Evolutionary conservation across 805 yeast genomes (phyloP), one percentile per base, ranked within the genome.

Genomic region (Saturnispora serradocipensis): DNA sequence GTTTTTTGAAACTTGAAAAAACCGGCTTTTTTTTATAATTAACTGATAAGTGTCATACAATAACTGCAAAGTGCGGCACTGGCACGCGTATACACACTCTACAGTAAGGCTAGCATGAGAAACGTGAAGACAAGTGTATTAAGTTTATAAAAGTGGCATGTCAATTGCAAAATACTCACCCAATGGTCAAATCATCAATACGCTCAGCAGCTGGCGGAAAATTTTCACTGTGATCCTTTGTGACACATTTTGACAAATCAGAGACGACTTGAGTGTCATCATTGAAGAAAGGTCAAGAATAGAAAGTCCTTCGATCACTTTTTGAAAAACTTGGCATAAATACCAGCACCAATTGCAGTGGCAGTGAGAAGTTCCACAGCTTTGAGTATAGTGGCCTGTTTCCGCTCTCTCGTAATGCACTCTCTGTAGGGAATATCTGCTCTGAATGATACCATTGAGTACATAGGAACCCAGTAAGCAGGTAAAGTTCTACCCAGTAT

Each of bases 391-490:
- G 54, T 61, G 35, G 71, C 72, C 66, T 88, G 96, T 49, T 77
- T 70, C 42, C 67, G 63, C 47, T 80, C 80, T 35, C 74, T 72
- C 8, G 64, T 63, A 11, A 86, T 72, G 1, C 95, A 95, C 49
- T 73, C 72, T 1, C 88, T 76, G 61, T 90, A 90, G 9, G 85
- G 72, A 34, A 89, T 83, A 62, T 90, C 96, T 6, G 83, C 80
- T 55, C 96, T 73, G 70, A 90, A 90, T 1, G 96, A 84, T 3
- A 90, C 87, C 97, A 90, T 89, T 9, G 96, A 82, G 66, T 90
- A 90, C 59, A 90, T 70, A 1, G 97, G 96, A 32, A 88, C 68
- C 95, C 96, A 87, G 36, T 64, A 67, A 18, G 80, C 82, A 52
- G 81, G 82, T 25, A 82, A 66, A 10, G 74, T 55, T 46, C 74